These are phyloP conservation scores for Clavispora asparagi DNA, from an alignment of 805 yeast species.

Conservation along the genomic window DNA sequence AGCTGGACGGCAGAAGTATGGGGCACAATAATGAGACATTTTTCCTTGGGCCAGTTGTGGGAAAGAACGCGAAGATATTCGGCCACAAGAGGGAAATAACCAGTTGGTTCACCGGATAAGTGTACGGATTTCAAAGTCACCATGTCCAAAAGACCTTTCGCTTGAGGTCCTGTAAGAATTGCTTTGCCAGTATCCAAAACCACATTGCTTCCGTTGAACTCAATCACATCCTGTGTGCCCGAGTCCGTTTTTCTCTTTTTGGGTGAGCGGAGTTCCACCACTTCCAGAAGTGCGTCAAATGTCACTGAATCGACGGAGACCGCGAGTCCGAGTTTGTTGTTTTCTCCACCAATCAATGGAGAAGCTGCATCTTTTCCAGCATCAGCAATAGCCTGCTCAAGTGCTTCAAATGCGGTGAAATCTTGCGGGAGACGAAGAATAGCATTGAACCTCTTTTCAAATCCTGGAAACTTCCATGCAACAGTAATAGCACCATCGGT, in stretches of 20 bases:
- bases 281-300: background rate
- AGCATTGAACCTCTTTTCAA: constrained; percentile 9
- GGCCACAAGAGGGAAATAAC: background rate
- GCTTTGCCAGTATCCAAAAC: background rate
- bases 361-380: background rate
- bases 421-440: constrained; percentile 1
- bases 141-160: constrained; percentile 7
- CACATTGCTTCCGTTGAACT: background rate
- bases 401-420: background rate
- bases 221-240: background rate
- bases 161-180: background rate
- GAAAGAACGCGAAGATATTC: background rate
- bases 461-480: constrained; percentile 4
- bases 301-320: background rate
- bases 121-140: constrained; percentile 2
- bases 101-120: background rate
- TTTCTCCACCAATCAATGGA: background rate
- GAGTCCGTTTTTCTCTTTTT: background rate
- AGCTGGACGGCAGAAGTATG: constrained; percentile 9
- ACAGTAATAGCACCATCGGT: background rate
- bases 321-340: background rate
- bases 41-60: background rate
- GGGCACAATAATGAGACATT: constrained; percentile 8
- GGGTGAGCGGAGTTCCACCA: background rate
- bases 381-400: background rate